Percentiles rank a stretch among this genome's conserved stretches.
Conservation (phyloP, 2,329 filamentous ascomycete genomes). For the Fusarium sp. region DNA sequence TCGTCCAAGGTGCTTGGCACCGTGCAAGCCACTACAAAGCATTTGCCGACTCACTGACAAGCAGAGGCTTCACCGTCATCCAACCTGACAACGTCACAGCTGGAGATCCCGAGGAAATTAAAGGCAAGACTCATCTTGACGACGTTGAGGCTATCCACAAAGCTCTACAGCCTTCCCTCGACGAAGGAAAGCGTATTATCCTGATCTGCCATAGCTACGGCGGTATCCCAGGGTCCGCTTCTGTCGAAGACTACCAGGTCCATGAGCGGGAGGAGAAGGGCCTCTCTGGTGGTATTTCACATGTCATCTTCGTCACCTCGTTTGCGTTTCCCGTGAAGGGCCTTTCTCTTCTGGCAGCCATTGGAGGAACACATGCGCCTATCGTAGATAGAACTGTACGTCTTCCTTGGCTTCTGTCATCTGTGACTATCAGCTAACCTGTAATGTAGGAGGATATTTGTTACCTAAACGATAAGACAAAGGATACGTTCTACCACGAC, state of each 20-base stretch:
- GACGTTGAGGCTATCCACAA: constrained; percentile 8
- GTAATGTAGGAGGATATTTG: constrained; percentile 8
- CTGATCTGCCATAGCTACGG: constrained; percentile 48
- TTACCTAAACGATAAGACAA: constrained; percentile 14
- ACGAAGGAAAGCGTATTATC: constrained; percentile 18
- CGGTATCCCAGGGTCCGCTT: constrained; percentile 49
- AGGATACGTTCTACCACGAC: constrained; percentile 21
- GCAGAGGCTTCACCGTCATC: constrained; percentile 14
- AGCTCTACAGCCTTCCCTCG: not conserved
- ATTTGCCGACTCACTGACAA: not conserved
- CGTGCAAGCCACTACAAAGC: constrained; percentile 14
- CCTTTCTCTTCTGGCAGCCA: not conserved
- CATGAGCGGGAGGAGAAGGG: constrained; percentile 46
- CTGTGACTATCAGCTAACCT: accelerated
- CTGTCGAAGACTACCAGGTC: constrained; percentile 45
- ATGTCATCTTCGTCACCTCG: constrained; percentile 48
- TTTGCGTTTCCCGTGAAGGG: constrained; percentile 41
- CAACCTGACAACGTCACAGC: constrained; percentile 2
- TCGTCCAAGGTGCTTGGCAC: constrained; percentile 32
- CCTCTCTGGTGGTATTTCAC: constrained; percentile 48
- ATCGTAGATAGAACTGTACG: constrained; percentile 24
- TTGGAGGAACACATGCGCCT: not conserved
- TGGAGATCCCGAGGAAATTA: not conserved
- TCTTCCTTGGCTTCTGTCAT: accelerated
- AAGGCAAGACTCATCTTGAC: constrained; percentile 16